Evolutionary conservation across 192 early-diverging fungal species (phyloP).

Genomic region (Linnemannia schmuckeri): DNA sequence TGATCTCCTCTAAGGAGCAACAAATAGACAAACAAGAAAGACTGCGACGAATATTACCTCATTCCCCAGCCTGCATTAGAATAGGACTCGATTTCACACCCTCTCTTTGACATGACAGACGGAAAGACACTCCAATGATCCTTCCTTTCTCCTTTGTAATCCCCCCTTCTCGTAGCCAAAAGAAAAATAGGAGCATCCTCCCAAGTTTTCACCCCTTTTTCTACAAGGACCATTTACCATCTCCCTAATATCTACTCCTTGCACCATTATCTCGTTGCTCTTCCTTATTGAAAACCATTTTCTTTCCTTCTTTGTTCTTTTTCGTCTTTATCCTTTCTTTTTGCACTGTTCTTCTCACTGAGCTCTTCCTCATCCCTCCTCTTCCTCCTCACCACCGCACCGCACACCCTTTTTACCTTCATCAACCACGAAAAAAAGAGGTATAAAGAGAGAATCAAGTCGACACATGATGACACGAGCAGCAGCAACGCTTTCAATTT

Average conservation of each 20-base stretch:
- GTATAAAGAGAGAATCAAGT: neutral
- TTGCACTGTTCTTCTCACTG: neutral
- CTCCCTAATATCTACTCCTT: neutral
- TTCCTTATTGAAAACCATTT: neutral
- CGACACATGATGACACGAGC: neutral
- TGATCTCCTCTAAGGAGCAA: neutral
- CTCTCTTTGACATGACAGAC: neutral
- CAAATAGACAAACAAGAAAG: neutral
- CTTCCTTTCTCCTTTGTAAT: neutral
- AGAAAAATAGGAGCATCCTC: neutral
- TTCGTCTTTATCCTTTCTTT: neutral
- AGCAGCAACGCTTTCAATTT: neutral
- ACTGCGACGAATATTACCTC: neutral
- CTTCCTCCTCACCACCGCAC: neutral
- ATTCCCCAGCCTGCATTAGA: neutral
- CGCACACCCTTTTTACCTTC: neutral
- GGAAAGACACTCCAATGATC: neutral
- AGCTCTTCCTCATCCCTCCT: neutral
- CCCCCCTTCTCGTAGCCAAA: neutral
- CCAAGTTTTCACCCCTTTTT: neutral
- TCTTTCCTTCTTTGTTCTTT: neutral
- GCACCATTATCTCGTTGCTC: neutral
- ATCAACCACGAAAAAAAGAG: neutral
- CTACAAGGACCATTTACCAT: neutral
- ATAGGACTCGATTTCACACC: neutral